Conservation (phyloP, 257 asterid species). For the Primulina huaijiensis region DNA sequence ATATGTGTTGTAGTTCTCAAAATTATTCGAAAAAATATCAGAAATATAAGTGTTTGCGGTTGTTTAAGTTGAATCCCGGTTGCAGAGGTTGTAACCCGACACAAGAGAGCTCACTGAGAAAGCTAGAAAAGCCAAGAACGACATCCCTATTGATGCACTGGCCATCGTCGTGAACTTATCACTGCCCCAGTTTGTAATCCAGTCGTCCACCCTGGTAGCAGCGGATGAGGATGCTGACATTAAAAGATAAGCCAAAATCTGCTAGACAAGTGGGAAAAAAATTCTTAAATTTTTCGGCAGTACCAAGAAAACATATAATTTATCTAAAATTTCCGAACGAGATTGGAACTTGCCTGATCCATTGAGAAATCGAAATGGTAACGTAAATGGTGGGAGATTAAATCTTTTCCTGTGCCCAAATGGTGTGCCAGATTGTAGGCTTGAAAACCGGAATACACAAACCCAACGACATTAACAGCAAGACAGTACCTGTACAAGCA, state of each 20-base stretch:
- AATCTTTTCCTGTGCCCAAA: constrained; percentile 59
- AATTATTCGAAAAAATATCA: not conserved
- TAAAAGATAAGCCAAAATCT: constrained; percentile 78
- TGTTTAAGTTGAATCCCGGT: constrained; percentile 37
- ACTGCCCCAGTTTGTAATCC: constrained; percentile 83
- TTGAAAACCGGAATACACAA: constrained; percentile 68
- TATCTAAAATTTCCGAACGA: not conserved
- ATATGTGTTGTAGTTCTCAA: not conserved
- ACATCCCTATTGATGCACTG: constrained; percentile 65
- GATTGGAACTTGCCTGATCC: constrained; percentile 67
- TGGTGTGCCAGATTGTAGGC: constrained; percentile 48
- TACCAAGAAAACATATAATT: not conserved
- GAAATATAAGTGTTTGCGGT: not conserved
- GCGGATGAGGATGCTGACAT: constrained; percentile 86
- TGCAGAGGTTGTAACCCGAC: constrained; percentile 67
- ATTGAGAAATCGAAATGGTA: constrained; percentile 61
- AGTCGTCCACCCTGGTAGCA: constrained; percentile 78
- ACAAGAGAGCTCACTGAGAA: constrained; percentile 67
- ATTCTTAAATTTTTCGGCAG: not conserved
- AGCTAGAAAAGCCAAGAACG: constrained; percentile 69
- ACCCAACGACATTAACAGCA: constrained; percentile 67
- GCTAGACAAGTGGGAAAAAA: constrained; percentile 20
- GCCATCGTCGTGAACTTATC: constrained; percentile 82
- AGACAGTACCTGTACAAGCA: constrained; percentile 55
- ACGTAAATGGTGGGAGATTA: constrained; percentile 48